Evolutionary conservation across 1,139 yeast species (phyloP).

Genomic region (Geotrichum carabidarum): DNA sequence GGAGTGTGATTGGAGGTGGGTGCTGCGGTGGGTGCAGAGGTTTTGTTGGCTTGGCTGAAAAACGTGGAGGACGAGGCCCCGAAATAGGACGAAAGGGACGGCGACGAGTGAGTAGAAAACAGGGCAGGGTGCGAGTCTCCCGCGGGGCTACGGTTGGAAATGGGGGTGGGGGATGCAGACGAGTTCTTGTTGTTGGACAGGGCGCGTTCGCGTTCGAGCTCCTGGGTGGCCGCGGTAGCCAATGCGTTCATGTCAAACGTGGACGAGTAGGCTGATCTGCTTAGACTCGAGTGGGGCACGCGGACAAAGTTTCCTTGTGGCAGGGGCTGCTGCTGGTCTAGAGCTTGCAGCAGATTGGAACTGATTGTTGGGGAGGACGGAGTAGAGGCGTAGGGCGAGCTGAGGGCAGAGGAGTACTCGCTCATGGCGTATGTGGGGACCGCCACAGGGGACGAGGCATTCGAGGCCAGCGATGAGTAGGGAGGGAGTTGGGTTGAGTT

Average conservation of each 20-base stretch:
- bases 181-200: background rate
- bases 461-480: background rate
- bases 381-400: slow-evolving; percentile 24
- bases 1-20: slow-evolving; percentile 20
- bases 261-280: slow-evolving; percentile 6
- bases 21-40: slow-evolving; percentile 20
- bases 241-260: slow-evolving; percentile 66
- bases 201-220: slow-evolving; percentile 48
- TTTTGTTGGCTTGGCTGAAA: background rate
- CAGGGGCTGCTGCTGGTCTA: slow-evolving; percentile 4
- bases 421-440: slow-evolving; percentile 10
- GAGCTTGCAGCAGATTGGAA: slow-evolving; percentile 12
- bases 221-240: slow-evolving; percentile 81
- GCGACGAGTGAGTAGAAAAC: slow-evolving; percentile 53
- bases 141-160: background rate
- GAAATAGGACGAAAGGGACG: slow-evolving; percentile 60
- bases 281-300: background rate
- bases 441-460: background rate
- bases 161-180: background rate
- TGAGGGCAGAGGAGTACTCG: slow-evolving; percentile 23
- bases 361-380: slow-evolving; percentile 24
- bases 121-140: slow-evolving; percentile 7
- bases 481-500: background rate
- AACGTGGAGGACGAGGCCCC: slow-evolving; percentile 20
- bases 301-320: slow-evolving; percentile 20